Conservation (phyloP, 495 filamentous ascomycete genomes). For the Penicillium maclennaniae region DNA sequence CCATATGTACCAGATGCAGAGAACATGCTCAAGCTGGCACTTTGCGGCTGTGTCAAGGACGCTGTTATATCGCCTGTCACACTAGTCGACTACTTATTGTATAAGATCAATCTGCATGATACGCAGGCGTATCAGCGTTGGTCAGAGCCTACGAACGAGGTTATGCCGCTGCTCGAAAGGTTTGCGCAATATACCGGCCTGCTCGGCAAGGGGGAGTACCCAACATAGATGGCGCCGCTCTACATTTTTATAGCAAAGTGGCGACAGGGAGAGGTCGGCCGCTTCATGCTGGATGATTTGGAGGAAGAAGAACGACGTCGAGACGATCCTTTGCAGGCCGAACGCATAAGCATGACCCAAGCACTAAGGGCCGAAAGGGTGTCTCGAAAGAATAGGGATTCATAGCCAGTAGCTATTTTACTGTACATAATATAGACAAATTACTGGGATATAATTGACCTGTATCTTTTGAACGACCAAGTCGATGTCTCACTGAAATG, state of each 20-base stretch:
- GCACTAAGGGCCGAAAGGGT: conserved; percentile 38
- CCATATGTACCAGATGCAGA: conserved; percentile 82
- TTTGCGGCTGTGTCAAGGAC: conserved; percentile 90
- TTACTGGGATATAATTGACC: conserved; percentile 2
- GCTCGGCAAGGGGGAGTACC: conserved; percentile 70
- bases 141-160: conserved; percentile 75
- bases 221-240: conserved; percentile 68
- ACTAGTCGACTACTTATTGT: conserved; percentile 86
- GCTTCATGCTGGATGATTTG: conserved; percentile 77
- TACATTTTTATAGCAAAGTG: conserved; percentile 83
- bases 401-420: conserved; percentile 21
- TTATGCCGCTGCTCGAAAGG: conserved; percentile 60
- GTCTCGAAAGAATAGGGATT: conserved; percentile 29
- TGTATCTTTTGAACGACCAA: conserved; percentile 20
- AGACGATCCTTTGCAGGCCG: conserved; percentile 36
- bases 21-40: conserved; percentile 86
- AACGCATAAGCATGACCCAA: conserved; percentile 40
- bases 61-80: conserved; percentile 69
- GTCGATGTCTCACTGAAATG: conserved; percentile 3
- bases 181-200: conserved; percentile 72
- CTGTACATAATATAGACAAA: conserved; percentile 22
- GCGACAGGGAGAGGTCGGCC: conserved; percentile 70
- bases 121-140: conserved; percentile 59
- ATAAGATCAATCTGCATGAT: conserved; percentile 65
- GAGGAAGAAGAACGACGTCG: conserved; percentile 47